A percentile compares a stretch with the other conserved stretches of the same genome.
These are phyloP conservation scores for Exsudoporus frostii DNA, from an alignment of 768 basidiomycete species.

Conservation along the genomic window DNA sequence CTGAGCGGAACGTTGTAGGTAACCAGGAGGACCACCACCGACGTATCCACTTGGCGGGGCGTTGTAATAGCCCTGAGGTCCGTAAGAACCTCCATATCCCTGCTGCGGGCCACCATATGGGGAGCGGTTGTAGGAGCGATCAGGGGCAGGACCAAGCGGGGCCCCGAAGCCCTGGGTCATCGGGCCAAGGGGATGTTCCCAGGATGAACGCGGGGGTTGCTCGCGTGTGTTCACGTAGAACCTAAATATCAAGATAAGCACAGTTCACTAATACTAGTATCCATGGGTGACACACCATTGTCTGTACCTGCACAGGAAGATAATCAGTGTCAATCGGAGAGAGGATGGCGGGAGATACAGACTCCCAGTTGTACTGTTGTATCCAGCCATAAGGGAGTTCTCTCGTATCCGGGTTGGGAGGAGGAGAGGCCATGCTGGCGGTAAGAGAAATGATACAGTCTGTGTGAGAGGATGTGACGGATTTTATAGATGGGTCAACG, in stretches of 20 bases:
- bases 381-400: conserved; percentile 67
- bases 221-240: conserved; percentile 72
- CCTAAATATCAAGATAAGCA: conserved; percentile 39
- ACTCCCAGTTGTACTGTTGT: conserved; percentile 66
- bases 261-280: background rate
- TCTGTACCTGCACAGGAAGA: conserved; percentile 47
- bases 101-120: conserved; percentile 28
- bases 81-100: conserved; percentile 21
- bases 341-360: conserved; percentile 27
- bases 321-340: conserved; percentile 24
- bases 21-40: background rate
- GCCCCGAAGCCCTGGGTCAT: conserved; percentile 31
- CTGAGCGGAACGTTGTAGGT: background rate
- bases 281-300: conserved; percentile 49
- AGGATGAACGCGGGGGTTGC: conserved; percentile 60
- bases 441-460: background rate
- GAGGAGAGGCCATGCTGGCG: conserved; percentile 42
- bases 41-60: conserved; percentile 14
- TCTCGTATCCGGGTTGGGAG: conserved; percentile 54
- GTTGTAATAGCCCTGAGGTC: conserved; percentile 15
- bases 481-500: conserved; percentile 20
- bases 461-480: conserved; percentile 25
- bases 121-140: conserved; percentile 30
- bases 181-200: conserved; percentile 68
- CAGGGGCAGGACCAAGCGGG: conserved; percentile 44